Conservation (phyloP, 176 grass and related monocot genomes). For the Avena insularis region DNA sequence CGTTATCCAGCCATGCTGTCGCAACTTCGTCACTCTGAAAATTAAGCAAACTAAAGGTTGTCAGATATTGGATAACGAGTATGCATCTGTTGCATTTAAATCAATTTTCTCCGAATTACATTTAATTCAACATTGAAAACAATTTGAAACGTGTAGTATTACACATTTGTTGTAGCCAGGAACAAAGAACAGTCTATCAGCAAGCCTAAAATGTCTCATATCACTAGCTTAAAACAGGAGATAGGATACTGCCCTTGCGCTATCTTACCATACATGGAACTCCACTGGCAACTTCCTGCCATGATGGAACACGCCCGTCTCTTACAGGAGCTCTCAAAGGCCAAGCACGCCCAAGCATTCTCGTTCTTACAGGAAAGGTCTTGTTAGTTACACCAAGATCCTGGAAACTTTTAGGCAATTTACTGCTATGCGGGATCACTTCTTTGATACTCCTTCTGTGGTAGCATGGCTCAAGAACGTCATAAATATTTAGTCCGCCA, state of each 20-base stretch:
- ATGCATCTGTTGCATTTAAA: not conserved
- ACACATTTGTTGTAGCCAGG: not conserved
- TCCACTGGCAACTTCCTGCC: slow-evolving; percentile 70
- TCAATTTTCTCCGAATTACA: not conserved
- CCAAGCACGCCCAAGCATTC: slow-evolving; percentile 95
- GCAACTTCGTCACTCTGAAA: slow-evolving; percentile 86
- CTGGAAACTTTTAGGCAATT: slow-evolving; percentile 73
- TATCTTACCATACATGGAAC: slow-evolving; percentile 86
- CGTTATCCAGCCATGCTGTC: slow-evolving; percentile 80
- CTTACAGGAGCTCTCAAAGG: slow-evolving; percentile 84
- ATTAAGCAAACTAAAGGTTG: slow-evolving; percentile 2
- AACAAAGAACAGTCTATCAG: not conserved
- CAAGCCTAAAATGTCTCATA: not conserved
- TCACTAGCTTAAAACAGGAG: not conserved
- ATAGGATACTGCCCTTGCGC: not conserved
- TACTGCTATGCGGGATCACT: slow-evolving; percentile 30
- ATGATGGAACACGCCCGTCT: slow-evolving; percentile 79
- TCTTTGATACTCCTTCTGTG: slow-evolving; percentile 54
- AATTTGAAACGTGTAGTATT: not conserved
- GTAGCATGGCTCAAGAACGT: slow-evolving; percentile 97
- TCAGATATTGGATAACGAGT: not conserved
- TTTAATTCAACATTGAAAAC: not conserved
- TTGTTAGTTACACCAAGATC: slow-evolving; percentile 75
- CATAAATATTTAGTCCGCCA: slow-evolving; percentile 70
- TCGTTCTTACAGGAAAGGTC: slow-evolving; percentile 77